Evolutionary conservation across 192 early-diverging fungal genomes (phyloP).

Genomic region (Geranomyces variabilis): DNA sequence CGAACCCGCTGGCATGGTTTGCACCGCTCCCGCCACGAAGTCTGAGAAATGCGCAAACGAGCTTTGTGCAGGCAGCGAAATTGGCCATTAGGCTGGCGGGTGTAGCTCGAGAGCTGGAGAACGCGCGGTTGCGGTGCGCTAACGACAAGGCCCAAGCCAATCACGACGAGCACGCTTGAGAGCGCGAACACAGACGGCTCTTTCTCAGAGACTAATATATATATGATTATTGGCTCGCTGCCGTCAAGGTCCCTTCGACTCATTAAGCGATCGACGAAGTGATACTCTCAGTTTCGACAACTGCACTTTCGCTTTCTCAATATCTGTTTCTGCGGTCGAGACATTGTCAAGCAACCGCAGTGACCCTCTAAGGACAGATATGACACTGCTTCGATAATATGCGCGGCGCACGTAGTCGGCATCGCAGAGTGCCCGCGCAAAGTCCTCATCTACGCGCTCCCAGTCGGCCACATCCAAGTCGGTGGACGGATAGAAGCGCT

Average conservation of each 20-base stretch:
- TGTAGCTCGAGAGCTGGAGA: background rate
- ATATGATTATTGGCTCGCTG: too few species aligned
- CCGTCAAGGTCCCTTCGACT: background rate
- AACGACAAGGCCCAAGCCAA: background rate
- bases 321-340: conserved; percentile 1
- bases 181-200: too few species aligned
- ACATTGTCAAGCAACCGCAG: conserved; percentile 27
- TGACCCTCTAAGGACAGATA: conserved; percentile 11
- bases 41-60: background rate
- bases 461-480: conserved; percentile 3
- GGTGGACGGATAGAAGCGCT: conserved; percentile 4
- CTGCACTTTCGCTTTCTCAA: background rate
- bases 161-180: too few species aligned
- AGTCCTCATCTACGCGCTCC: conserved; percentile 20
- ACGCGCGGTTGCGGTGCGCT: background rate
- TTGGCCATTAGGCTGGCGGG: background rate
- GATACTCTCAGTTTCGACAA: background rate
- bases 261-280: background rate
- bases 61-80: background rate
- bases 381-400: conserved; percentile 30
- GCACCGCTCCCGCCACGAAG: background rate
- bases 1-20: conserved; percentile 5
- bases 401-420: conserved; percentile 25
- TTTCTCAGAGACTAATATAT: too few species aligned
- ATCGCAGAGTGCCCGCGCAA: conserved; percentile 24